phyloP scores from a whole-genome alignment of 257 asterid genomes.

The Fraxinus cuspidata region DNA sequence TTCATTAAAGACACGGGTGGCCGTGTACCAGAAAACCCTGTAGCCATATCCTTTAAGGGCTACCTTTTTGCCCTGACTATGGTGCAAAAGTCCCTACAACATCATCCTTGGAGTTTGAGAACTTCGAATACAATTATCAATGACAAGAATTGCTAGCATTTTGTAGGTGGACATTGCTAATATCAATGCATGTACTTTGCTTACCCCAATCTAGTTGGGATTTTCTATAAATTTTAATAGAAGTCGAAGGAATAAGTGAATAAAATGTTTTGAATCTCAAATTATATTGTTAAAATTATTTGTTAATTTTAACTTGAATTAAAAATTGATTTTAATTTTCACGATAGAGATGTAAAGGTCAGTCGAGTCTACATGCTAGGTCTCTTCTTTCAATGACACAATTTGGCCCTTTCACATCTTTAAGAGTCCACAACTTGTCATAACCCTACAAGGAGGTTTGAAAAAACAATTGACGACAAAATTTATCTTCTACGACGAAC shows the following conservation, averaged over 20 bases:
- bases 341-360: not conserved
- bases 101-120: conserved; percentile 47
- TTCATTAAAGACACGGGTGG: conserved; percentile 4
- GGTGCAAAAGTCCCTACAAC: conserved; percentile 34
- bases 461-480: not conserved
- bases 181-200: not conserved
- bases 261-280: too few species aligned
- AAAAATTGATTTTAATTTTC: too few species aligned
- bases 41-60: conserved; percentile 21
- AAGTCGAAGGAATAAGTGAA: too few species aligned
- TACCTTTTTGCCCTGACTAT: conserved; percentile 22
- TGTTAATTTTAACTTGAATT: too few species aligned
- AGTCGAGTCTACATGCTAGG: too few species aligned
- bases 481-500: not conserved
- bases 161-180: not conserved
- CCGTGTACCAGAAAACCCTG: not conserved
- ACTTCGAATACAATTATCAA: not conserved
- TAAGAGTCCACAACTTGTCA: not conserved
- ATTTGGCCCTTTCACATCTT: not conserved
- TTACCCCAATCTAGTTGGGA: not conserved
- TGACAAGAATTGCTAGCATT: too few species aligned
- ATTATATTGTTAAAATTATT: too few species aligned
- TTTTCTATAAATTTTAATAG: too few species aligned
- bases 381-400: not conserved
- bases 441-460: conserved; percentile 14